Evolutionary conservation across 108 stramenopile species (phyloP).

Genomic region (Conticribra weissflogii): DNA sequence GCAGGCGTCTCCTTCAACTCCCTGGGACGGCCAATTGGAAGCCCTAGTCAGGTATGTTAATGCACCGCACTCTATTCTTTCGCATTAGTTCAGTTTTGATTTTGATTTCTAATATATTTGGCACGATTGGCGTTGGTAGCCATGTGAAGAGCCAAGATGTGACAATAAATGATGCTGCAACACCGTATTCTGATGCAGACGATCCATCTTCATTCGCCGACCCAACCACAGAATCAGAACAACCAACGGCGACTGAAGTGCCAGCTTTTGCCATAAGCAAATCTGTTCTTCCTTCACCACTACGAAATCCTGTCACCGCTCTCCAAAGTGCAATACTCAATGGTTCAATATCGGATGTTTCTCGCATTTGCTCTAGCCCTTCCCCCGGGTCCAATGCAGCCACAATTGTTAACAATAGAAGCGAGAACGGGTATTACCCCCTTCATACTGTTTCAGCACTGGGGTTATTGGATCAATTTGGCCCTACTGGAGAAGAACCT

Average conservation of each 20-base stretch:
- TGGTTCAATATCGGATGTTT: conserved; percentile 61
- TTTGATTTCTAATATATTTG: too few species aligned
- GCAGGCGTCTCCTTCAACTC: conserved; percentile 70
- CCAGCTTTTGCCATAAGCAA: conserved; percentile 1
- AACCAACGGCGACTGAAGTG: not conserved
- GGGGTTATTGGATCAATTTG: conserved; percentile 50
- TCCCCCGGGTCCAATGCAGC: conserved; percentile 20
- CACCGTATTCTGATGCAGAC: not conserved
- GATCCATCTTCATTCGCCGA: not conserved
- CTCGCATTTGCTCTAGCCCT: conserved; percentile 38
- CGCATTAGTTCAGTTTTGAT: too few species aligned
- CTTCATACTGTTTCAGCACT: conserved; percentile 76
- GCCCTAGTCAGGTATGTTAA: conserved; percentile 69
- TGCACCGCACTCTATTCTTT: too few species aligned
- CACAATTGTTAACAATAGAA: conserved; percentile 41
- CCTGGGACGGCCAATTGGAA: conserved; percentile 87
- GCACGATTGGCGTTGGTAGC: not conserved
- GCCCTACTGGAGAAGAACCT: conserved; percentile 36
- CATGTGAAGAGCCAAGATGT: conserved; percentile 22
- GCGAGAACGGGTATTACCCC: conserved; percentile 67
- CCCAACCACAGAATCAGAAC: not conserved
- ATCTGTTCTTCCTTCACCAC: conserved; percentile 19
- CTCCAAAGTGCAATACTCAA: conserved; percentile 77
- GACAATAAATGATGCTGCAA: not conserved
- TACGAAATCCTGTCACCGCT: conserved; percentile 39